Evolutionary conservation across 1,139 yeast species (phyloP).

Genomic region (Nadsonia starkeyi-henricii): DNA sequence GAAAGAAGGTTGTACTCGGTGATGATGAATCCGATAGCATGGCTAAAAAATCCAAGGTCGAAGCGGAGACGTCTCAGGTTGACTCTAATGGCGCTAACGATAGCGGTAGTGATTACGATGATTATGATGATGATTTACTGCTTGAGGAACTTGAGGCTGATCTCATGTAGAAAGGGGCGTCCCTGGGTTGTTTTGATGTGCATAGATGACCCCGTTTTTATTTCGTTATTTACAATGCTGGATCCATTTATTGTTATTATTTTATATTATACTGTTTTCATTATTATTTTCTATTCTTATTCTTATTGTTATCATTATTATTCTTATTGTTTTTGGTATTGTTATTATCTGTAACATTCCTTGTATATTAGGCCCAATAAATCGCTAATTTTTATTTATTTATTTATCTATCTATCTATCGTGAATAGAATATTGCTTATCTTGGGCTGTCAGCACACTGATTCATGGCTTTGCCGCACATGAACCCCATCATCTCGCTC

Average conservation of each 20-base stretch:
- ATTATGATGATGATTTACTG: slow-evolving; percentile 25
- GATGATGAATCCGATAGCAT: slow-evolving; percentile 5
- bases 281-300: neutral
- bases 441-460: no score
- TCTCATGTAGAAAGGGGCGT: slow-evolving; percentile 12
- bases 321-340: neutral
- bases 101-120: slow-evolving; percentile 15
- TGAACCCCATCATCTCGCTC: no score
- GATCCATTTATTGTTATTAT: neutral
- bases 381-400: no score
- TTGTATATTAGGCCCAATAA: no score
- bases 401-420: no score
- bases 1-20: slow-evolving; percentile 12
- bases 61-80: neutral
- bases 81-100: slow-evolving; percentile 9
- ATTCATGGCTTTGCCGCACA: no score
- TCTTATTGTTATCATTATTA: neutral
- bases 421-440: no score
- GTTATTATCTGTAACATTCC: neutral
- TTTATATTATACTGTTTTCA: neutral
- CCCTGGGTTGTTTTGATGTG: neutral
- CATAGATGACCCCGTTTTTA: neutral
- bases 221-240: neutral
- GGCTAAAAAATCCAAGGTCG: no score
- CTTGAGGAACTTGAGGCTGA: slow-evolving; percentile 27